These are phyloP conservation scores for Hamamelis virginiana DNA, from an alignment of 164 flowering plant genomes.

Conservation along the genomic window DNA sequence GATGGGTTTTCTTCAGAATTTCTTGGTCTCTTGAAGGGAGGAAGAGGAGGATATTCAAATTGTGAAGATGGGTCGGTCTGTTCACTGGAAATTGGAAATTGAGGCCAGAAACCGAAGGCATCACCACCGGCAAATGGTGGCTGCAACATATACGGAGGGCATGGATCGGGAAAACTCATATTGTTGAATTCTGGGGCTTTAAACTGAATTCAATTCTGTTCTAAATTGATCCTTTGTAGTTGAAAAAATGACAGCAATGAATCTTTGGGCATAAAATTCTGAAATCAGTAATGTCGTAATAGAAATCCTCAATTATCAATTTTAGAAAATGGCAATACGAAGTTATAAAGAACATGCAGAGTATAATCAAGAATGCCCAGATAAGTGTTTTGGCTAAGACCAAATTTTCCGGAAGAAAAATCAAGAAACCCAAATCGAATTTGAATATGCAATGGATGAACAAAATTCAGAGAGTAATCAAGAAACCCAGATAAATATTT, in stretches of 20 bases:
- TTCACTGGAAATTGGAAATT: constrained; percentile 24
- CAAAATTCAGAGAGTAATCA: not conserved
- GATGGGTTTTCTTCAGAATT: constrained; percentile 34
- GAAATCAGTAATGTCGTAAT: not conserved
- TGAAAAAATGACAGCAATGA: not conserved
- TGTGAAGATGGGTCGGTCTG: constrained; percentile 13
- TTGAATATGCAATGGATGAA: not conserved
- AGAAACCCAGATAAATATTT: not conserved
- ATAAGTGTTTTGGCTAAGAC: not conserved
- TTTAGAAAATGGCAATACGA: not conserved
- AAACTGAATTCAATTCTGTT: not conserved
- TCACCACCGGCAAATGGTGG: constrained; percentile 27
- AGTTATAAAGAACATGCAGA: not conserved
- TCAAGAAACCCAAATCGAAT: not conserved
- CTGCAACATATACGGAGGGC: constrained; percentile 14
- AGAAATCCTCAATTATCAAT: too few relatives aligned
- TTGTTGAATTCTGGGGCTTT: not conserved
- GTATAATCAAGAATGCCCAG: not conserved
- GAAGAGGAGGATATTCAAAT: constrained; percentile 37
- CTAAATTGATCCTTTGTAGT: not conserved
- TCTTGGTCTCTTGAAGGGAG: constrained; percentile 53
- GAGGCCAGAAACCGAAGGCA: constrained; percentile 36
- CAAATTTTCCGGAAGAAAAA: not conserved
- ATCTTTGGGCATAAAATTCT: not conserved
- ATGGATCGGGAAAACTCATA: constrained; percentile 46